These are phyloP conservation scores for Coemansia sp. DNA, from an alignment of 192 early-diverging fungal species.

Conservation along the genomic window DNA sequence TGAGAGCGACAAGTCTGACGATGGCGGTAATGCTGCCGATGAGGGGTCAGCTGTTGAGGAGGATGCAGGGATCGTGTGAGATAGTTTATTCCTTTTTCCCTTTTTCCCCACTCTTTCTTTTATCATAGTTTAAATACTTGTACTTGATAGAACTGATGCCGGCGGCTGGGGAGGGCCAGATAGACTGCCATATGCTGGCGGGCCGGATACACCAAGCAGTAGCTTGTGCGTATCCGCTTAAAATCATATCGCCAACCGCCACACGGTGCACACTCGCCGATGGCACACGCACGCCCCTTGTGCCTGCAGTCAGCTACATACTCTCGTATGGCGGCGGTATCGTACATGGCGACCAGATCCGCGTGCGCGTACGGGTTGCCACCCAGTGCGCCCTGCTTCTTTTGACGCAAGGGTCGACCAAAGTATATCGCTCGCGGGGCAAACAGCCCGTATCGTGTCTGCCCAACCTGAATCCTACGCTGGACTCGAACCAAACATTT, in stretches of 20 bases:
- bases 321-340: slow-evolving; percentile 80
- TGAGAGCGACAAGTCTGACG: slow-evolving; percentile 8
- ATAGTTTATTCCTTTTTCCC: background rate
- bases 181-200: slow-evolving; percentile 40
- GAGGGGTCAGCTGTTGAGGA: slow-evolving; percentile 8
- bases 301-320: slow-evolving; percentile 56
- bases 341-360: slow-evolving; percentile 65
- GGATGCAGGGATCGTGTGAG: background rate
- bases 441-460: background rate
- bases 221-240: slow-evolving; percentile 50
- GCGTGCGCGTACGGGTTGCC: slow-evolving; percentile 56
- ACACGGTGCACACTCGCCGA: background rate
- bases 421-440: slow-evolving; percentile 67
- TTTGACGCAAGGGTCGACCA: slow-evolving; percentile 81
- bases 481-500: slow-evolving; percentile 18
- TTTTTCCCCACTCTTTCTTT: background rate
- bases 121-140: background rate
- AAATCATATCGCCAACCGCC: slow-evolving; percentile 50
- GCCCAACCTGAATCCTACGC: background rate
- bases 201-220: slow-evolving; percentile 26
- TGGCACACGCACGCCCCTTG: background rate
- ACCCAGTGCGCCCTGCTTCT: slow-evolving; percentile 60
- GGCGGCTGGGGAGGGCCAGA: slow-evolving; percentile 29
- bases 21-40: slow-evolving; percentile 2
- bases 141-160: slow-evolving; percentile 18